These are phyloP conservation scores for Achaetomiella virescens DNA, from an alignment of 495 filamentous ascomycete species.

Conservation along the genomic window DNA sequence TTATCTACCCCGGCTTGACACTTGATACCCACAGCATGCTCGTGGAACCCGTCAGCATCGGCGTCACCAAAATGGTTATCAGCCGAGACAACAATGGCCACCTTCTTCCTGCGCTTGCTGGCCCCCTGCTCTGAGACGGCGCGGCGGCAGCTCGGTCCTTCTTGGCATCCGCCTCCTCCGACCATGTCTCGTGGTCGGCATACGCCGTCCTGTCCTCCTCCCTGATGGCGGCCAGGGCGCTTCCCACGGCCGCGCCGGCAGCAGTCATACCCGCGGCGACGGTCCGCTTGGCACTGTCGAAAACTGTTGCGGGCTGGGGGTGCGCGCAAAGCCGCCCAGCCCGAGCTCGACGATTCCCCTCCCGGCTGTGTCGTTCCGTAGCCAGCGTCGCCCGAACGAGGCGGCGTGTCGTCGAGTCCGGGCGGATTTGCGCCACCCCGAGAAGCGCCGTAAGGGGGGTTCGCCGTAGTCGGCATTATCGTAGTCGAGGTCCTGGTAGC, in stretches of 20 bases:
- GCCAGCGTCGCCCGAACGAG: constrained; percentile 32
- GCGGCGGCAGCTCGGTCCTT: constrained; percentile 29
- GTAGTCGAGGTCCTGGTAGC: constrained; percentile 42
- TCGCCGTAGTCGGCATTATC: constrained; percentile 46
- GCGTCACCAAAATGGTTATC: constrained; percentile 54
- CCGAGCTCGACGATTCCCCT: constrained; percentile 44
- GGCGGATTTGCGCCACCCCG: constrained; percentile 39
- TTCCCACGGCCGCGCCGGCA: constrained; percentile 72
- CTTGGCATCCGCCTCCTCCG: constrained; percentile 62
- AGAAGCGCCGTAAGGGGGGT: constrained; percentile 47
- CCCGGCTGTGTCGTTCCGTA: constrained; percentile 31
- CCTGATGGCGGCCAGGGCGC: constrained; percentile 72
- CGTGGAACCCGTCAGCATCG: constrained; percentile 56
- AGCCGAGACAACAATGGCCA: constrained; percentile 79
- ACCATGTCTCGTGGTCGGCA: constrained; percentile 79
- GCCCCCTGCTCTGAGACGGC: constrained; percentile 24
- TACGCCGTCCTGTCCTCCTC: constrained; percentile 77
- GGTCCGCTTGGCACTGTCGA: constrained; percentile 69
- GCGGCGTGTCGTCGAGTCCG: constrained; percentile 28
- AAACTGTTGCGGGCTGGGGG: constrained; percentile 85
- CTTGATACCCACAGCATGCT: constrained; percentile 66
- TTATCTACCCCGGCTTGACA: constrained; percentile 13
- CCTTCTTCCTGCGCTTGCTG: constrained; percentile 58
- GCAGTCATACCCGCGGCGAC: constrained; percentile 76
- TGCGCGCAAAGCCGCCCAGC: constrained; percentile 76